A percentile compares a stretch with the other conserved stretches of the same genome.
Evolutionary conservation across 768 basidiomycete genomes (phyloP).

Genomic region (Phlebiopsis gigantea): DNA sequence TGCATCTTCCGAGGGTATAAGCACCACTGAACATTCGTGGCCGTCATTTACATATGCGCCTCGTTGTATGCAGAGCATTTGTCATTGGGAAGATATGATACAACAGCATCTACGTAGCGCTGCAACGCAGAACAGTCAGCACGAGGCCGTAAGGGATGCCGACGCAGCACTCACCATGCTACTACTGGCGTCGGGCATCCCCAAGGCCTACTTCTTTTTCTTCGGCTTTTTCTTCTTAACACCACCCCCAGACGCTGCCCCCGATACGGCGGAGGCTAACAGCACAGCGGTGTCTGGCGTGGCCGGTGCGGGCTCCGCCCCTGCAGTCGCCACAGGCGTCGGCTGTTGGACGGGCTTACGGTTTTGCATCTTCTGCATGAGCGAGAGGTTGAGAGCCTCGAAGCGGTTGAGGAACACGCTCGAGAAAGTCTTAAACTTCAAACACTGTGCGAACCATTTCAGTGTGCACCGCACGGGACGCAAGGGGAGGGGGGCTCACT

Average conservation of each 20-base stretch:
- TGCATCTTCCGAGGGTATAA: background rate
- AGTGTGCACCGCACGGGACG: too few species aligned
- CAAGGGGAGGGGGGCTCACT: conserved; percentile 53
- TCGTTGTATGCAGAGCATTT: background rate
- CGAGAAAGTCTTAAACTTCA: conserved; percentile 95
- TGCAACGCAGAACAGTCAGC: background rate
- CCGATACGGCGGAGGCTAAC: conserved; percentile 8
- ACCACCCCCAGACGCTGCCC: conserved; percentile 43
- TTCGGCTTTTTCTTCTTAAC: conserved; percentile 82
- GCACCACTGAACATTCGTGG: background rate
- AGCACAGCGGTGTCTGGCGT: conserved; percentile 2
- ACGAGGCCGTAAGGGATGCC: background rate
- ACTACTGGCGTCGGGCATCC: background rate
- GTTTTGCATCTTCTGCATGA: conserved; percentile 87
- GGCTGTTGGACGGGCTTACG: conserved; percentile 17
- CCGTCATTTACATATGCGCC: background rate
- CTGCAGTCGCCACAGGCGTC: background rate
- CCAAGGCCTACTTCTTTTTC: conserved; percentile 57
- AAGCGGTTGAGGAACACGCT: conserved; percentile 96
- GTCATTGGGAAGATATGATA: background rate
- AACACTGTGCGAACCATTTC: too few species aligned
- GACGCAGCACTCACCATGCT: background rate
- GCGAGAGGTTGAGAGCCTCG: conserved; percentile 80
- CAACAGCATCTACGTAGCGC: background rate
- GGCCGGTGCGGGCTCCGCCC: background rate